phyloP scores from a whole-genome alignment of 2,329 filamentous ascomycete genomes.

The Alternaria gaisen region DNA sequence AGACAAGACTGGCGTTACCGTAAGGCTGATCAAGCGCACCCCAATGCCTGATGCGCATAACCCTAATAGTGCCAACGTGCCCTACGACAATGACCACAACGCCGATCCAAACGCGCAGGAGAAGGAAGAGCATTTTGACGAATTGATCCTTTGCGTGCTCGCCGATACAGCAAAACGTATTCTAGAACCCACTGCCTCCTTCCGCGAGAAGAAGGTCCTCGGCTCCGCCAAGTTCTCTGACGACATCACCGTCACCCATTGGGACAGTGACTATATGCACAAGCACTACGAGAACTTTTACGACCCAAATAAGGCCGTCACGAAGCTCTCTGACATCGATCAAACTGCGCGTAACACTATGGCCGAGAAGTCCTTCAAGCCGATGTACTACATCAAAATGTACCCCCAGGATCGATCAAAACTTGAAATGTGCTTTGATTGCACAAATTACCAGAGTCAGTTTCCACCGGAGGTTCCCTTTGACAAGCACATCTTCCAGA shows the following conservation, averaged over 20 bases:
- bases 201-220: slow-evolving; percentile 72
- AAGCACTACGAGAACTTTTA: slow-evolving; percentile 73
- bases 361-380: slow-evolving; percentile 63
- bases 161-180: slow-evolving; percentile 67
- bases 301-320: slow-evolving; percentile 58
- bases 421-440: slow-evolving; percentile 74
- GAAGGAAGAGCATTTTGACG: slow-evolving; percentile 65
- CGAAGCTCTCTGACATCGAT: slow-evolving; percentile 52
- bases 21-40: slow-evolving; percentile 58
- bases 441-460: slow-evolving; percentile 78
- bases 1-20: slow-evolving; percentile 61
- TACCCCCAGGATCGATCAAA: slow-evolving; percentile 65
- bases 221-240: slow-evolving; percentile 75
- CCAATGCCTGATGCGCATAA: slow-evolving; percentile 55
- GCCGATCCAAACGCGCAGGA: slow-evolving; percentile 54
- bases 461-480: slow-evolving; percentile 65
- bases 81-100: slow-evolving; percentile 46
- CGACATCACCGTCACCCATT: slow-evolving; percentile 76
- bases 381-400: slow-evolving; percentile 72
- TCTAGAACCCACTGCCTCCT: slow-evolving; percentile 65
- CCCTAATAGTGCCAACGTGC: slow-evolving; percentile 56
- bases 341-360: slow-evolving; percentile 55
- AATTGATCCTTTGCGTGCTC: slow-evolving; percentile 71
- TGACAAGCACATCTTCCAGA: slow-evolving; percentile 74
- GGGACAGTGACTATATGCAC: slow-evolving; percentile 70